Conservation (phyloP, 495 filamentous ascomycete species). For the Podospora fimiseda region DNA sequence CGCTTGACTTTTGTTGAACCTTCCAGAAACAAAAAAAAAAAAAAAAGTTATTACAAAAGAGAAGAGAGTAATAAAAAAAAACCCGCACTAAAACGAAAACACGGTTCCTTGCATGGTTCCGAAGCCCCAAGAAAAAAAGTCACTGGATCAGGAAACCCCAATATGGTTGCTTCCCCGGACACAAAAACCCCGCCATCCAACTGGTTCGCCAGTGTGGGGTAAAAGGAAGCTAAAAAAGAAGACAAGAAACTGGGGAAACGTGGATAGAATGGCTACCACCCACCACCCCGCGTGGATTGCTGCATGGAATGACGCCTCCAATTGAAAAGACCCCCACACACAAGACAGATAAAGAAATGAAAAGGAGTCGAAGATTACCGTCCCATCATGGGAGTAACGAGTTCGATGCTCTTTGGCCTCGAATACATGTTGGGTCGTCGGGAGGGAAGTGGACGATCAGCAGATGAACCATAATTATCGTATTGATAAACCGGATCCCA, state of each 20-base stretch:
- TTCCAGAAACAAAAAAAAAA: neutral
- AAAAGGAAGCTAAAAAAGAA: neutral
- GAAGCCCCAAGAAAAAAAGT: neutral
- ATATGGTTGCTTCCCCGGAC: neutral
- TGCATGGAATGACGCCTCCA: neutral
- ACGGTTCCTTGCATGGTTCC: neutral
- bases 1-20: neutral
- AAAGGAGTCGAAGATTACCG: slow-evolving; percentile 21
- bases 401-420: slow-evolving; percentile 46
- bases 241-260: neutral
- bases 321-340: neutral
- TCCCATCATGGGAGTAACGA: slow-evolving; percentile 44
- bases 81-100: neutral
- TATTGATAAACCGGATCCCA: slow-evolving; percentile 36
- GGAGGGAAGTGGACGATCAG: slow-evolving; percentile 39
- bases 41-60: neutral
- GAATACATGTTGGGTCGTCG: slow-evolving; percentile 40
- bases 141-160: neutral
- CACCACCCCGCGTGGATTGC: neutral
- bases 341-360: neutral
- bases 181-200: neutral
- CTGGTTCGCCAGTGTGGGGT: neutral
- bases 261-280: neutral
- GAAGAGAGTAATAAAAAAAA: neutral
- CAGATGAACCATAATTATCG: slow-evolving; percentile 28